Percentiles rank a stretch among this genome's conserved stretches.
Conservation (phyloP, 345 rosid genomes). For the Arabis alpina region DNA sequence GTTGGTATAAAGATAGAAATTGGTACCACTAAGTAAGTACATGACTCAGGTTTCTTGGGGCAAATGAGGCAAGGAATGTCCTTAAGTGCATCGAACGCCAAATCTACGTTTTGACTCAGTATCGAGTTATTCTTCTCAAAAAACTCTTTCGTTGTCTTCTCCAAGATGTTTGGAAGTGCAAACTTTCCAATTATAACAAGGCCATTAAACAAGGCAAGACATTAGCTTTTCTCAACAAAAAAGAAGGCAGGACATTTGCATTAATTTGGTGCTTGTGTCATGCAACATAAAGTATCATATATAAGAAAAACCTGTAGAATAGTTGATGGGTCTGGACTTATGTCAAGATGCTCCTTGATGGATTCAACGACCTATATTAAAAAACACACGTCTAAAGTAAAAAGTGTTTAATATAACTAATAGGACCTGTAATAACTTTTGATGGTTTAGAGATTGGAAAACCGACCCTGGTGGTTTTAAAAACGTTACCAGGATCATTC, state of each 20-base stretch:
- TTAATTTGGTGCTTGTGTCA: too few relatives aligned
- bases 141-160: conserved; percentile 59
- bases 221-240: not conserved
- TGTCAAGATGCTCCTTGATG: conserved; percentile 43
- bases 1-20: not conserved
- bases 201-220: conserved; percentile 13
- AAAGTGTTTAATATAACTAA: too few relatives aligned
- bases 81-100: conserved; percentile 47
- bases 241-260: too few relatives aligned
- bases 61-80: conserved; percentile 66
- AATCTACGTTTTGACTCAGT: conserved; percentile 53
- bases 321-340: conserved; percentile 52
- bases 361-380: conserved; percentile 48
- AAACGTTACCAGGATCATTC: conserved; percentile 46
- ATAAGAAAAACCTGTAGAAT: conserved; percentile 53
- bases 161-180: conserved; percentile 68
- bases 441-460: not conserved
- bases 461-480: conserved; percentile 46
- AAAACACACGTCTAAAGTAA: too few relatives aligned
- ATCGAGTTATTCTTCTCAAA: conserved; percentile 46
- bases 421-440: not conserved
- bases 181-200: conserved; percentile 42
- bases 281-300: not conserved
- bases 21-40: conserved; percentile 67
- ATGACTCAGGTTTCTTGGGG: conserved; percentile 63